These are phyloP conservation scores for Protomyces arabidopsidicola DNA, from an alignment of 1,139 yeast genomes.

Conservation along the genomic window DNA sequence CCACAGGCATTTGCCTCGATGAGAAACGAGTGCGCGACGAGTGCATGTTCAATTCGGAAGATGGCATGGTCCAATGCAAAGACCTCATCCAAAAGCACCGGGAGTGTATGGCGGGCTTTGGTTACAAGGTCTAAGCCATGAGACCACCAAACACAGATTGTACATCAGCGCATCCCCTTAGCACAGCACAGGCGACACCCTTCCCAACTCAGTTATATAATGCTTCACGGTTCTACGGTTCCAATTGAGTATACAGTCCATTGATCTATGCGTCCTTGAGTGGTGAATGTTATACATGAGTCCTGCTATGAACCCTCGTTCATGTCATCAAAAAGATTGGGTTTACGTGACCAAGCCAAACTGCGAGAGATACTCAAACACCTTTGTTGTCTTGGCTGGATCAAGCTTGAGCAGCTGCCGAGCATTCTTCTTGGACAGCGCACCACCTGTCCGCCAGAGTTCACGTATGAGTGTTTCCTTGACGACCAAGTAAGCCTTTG, in stretches of 20 bases:
- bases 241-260: too few species aligned
- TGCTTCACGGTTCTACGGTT: too few species aligned
- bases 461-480: slow-evolving; percentile 90
- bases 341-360: slow-evolving; percentile 66
- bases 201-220: neutral
- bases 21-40: slow-evolving; percentile 19
- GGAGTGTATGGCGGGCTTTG: slow-evolving; percentile 25
- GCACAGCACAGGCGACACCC: neutral
- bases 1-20: slow-evolving; percentile 19
- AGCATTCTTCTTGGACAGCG: slow-evolving; percentile 74
- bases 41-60: slow-evolving; percentile 24
- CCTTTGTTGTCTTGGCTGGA: slow-evolving; percentile 75
- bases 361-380: slow-evolving; percentile 84
- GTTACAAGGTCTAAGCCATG: slow-evolving; percentile 17
- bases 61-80: slow-evolving; percentile 21
- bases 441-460: slow-evolving; percentile 77
- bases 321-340: neutral
- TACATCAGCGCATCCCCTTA: neutral
- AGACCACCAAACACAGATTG: neutral
- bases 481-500: slow-evolving; percentile 89
- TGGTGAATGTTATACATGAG: neutral
- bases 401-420: slow-evolving; percentile 80
- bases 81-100: slow-evolving; percentile 20
- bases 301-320: neutral
- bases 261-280: neutral